Percentiles rank a stretch among this genome's conserved stretches.
phyloP scores from a whole-genome alignment of 2,329 filamentous ascomycete genomes.

The Penicillium sp. region DNA sequence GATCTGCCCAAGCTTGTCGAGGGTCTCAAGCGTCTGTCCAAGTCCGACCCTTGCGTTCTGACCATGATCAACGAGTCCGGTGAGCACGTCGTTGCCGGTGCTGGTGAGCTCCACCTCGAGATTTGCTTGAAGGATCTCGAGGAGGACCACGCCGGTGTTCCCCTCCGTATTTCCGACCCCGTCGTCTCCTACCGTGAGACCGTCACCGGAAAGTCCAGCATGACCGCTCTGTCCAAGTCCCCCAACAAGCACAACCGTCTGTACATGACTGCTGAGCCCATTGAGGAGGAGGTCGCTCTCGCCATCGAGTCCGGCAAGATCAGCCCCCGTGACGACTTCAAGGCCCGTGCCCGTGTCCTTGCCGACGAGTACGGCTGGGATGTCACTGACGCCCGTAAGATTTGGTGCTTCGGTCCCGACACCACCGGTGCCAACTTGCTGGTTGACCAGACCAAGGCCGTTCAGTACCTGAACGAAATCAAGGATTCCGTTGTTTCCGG shows the following conservation, averaged over 20 bases:
- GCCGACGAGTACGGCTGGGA: constrained; percentile 99
- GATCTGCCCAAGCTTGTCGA: constrained; percentile 99
- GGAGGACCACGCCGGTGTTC: constrained; percentile 98
- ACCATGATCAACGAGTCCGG: constrained; percentile 86
- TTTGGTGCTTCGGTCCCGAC: constrained; percentile 99
- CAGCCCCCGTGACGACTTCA: constrained; percentile 95
- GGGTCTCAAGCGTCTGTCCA: constrained; percentile 99
- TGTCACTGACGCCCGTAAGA: constrained; percentile 99
- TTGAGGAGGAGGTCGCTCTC: constrained; percentile 86
- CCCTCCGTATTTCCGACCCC: constrained; percentile 95
- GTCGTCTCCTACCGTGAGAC: constrained; percentile 99
- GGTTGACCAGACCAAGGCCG: constrained; percentile 99
- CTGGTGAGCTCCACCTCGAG: constrained; percentile 98
- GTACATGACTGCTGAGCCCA: constrained; percentile 89
- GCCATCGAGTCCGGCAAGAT: constrained; percentile 94
- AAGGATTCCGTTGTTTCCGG: constrained; percentile 99
- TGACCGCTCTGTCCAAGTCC: constrained; percentile 97
- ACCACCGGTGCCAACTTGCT: constrained; percentile 97
- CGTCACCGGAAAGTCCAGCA: constrained; percentile 80
- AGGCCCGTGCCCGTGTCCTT: constrained; percentile 92
- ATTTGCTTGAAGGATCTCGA: constrained; percentile 99
- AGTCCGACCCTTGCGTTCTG: constrained; percentile 98
- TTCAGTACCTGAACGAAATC: constrained; percentile 99
- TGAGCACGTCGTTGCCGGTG: constrained; percentile 99
- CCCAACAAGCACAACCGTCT: constrained; percentile 99